Base-by-base conservation (phyloP, 2,329 filamentous ascomycete species). In the Alternaria sp. region DNA sequence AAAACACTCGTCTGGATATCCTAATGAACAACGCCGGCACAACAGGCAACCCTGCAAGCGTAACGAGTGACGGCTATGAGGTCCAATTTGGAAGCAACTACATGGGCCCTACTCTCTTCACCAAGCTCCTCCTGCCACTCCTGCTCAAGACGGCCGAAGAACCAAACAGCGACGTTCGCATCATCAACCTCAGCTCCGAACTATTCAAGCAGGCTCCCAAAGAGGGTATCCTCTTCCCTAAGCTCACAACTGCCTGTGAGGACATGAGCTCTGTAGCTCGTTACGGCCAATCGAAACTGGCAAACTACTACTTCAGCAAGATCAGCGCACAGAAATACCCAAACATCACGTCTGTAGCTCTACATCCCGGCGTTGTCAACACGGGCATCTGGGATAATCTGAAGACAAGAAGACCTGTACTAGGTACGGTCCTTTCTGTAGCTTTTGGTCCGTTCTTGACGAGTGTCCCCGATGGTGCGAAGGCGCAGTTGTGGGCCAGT, bases 261-360 rank as follows among this genome's bases (percentile, higher is more conserved):
- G 21, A 64, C 0, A 3, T 57, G 15, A 43, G 12, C 6, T 44
- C 28, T 0, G 17, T 49, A 8, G 17, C 54, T 9, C 50, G 40
- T 12, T 86, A 86, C 69, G 80, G 79, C 1, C 80, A 83, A 54
- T 78, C 75, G 57, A 86, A 85, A 66, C 77, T 85, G 3, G 84
- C 84, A 15, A 84, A 84, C 49, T 70, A 84, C 9, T 75, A 83
- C 4, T 84, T 80, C 65, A 71, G 79, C 0, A 65, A 71, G 5
- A 67, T 79, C 28, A 71, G 84, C 12, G 80, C 82, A 2, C 61
- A 69, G n/a, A 75, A 72, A 0, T 81, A 84, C 62, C 83, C 83
- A 6, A 54, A 70, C 4, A 77, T 85, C 64, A 81, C 71, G 0
- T 72, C 69, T 9, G 74, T 79, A 0, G 69, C 80, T 0, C 61